Conservation (phyloP, 2,329 filamentous ascomycete genomes). For the Paecilomyces variotii region DNA sequence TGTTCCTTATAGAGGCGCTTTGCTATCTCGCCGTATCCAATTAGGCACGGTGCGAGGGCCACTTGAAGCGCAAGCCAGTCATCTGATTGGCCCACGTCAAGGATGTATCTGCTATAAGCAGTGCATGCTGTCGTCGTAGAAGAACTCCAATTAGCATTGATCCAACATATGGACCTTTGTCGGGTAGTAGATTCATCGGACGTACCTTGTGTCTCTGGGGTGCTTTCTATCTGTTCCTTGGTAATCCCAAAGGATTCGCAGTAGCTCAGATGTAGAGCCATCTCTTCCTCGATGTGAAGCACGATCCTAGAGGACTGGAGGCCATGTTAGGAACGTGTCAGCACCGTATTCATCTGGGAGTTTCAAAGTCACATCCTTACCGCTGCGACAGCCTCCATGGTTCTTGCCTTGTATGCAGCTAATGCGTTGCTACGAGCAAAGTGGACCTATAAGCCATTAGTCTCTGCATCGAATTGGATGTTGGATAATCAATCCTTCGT, state of each 20-base stretch:
- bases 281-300: slow-evolving; percentile 68
- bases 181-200: not conserved
- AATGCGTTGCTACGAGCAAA: slow-evolving; percentile 82
- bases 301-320: slow-evolving; percentile 60
- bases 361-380: slow-evolving; percentile 37
- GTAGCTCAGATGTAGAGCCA: slow-evolving; percentile 71
- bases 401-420: slow-evolving; percentile 74
- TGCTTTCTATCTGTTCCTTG: slow-evolving; percentile 60
- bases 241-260: slow-evolving; percentile 74
- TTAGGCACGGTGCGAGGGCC: slow-evolving; percentile 73
- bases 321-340: not conserved
- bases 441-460: slow-evolving; percentile 51
- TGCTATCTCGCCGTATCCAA: slow-evolving; percentile 82
- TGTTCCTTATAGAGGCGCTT: slow-evolving; percentile 58
- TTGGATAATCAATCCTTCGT: slow-evolving; percentile 13
- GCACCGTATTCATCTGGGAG: not conserved
- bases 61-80: slow-evolving; percentile 85
- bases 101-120: slow-evolving; percentile 76
- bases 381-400: slow-evolving; percentile 62
- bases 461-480: slow-evolving; percentile 1
- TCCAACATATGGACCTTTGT: not conserved
- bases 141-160: slow-evolving; percentile 4
- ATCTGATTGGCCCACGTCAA: slow-evolving; percentile 79
- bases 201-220: slow-evolving; percentile 66
- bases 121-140: slow-evolving; percentile 53